These are phyloP conservation scores for Theileria orientalis DNA, from an alignment of 169 alveolate genomes.

Conservation along the genomic window DNA sequence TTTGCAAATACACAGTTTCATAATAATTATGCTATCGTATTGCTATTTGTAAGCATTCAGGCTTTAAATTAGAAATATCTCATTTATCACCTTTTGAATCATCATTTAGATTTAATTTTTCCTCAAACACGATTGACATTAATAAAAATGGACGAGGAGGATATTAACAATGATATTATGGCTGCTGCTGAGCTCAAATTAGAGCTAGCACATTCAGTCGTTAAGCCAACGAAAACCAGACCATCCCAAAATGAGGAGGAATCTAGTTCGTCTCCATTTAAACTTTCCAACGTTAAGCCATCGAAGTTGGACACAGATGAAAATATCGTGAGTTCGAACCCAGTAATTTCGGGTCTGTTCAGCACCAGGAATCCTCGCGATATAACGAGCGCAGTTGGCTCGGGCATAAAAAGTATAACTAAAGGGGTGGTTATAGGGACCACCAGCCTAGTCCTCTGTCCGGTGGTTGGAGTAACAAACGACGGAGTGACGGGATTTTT, in stretches of 20 bases:
- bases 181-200: slow-evolving; percentile 35
- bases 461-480: slow-evolving; percentile 85
- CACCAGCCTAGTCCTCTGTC: slow-evolving; percentile 84
- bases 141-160: background rate
- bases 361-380: slow-evolving; percentile 79
- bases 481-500: slow-evolving; percentile 86
- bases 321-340: slow-evolving; percentile 3
- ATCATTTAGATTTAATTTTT: too few relatives aligned
- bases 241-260: background rate
- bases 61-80: too few relatives aligned
- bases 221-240: slow-evolving; percentile 7
- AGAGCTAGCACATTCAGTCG: slow-evolving; percentile 35
- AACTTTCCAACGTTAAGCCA: slow-evolving; percentile 5
- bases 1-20: too few relatives aligned
- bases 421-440: slow-evolving; percentile 87
- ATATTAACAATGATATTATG: background rate
- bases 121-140: too few relatives aligned
- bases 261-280: background rate
- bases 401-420: slow-evolving; percentile 85
- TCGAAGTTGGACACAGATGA: background rate
- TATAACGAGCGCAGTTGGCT: slow-evolving; percentile 82
- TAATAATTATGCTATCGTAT: too few relatives aligned
- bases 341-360: slow-evolving; percentile 71
- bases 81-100: too few relatives aligned
- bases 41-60: too few relatives aligned